A percentile compares a stretch with the other conserved stretches of the same genome.
These are phyloP conservation scores for Saccharomycopsis fodiens DNA, from an alignment of 805 yeast species.

Conservation along the genomic window DNA sequence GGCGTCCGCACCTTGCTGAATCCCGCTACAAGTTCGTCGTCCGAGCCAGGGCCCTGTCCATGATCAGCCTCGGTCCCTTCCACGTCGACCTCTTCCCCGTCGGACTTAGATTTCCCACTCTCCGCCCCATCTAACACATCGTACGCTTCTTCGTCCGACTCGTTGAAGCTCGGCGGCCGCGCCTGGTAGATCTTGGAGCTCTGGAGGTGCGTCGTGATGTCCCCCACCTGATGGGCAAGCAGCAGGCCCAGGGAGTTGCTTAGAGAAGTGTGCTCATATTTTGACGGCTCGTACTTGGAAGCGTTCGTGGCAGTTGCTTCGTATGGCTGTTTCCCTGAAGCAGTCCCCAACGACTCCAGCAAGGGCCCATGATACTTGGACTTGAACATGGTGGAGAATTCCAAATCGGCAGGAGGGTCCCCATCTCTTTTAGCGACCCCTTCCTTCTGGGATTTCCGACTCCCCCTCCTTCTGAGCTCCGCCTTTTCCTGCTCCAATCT, in stretches of 20 bases:
- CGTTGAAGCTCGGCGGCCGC: constrained; percentile 12
- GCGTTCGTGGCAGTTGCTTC: no score
- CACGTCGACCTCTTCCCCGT: neutral
- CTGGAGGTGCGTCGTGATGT: constrained; percentile 11
- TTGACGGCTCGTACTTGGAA: no score
- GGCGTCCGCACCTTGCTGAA: neutral
- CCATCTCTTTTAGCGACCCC: neutral
- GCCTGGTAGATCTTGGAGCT: constrained; percentile 11
- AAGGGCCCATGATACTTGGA: constrained; percentile 4
- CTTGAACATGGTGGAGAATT: constrained; percentile 12
- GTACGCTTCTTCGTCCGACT: constrained; percentile 10
- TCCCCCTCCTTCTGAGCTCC: neutral
- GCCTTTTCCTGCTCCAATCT: constrained; percentile 27
- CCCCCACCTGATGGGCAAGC: neutral
- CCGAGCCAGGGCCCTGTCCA: neutral
- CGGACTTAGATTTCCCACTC: neutral
- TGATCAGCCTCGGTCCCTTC: neutral
- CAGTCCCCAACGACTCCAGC: neutral
- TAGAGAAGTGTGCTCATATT: neutral
- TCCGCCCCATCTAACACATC: constrained; percentile 2
- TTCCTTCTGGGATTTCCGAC: neutral
- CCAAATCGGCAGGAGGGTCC: no score
- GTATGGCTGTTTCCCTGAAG: neutral
- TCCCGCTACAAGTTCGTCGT: neutral
- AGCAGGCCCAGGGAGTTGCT: no score